Evolutionary conservation across 345 rosid genomes (phyloP).

Genomic region (Iberis pinnata): DNA sequence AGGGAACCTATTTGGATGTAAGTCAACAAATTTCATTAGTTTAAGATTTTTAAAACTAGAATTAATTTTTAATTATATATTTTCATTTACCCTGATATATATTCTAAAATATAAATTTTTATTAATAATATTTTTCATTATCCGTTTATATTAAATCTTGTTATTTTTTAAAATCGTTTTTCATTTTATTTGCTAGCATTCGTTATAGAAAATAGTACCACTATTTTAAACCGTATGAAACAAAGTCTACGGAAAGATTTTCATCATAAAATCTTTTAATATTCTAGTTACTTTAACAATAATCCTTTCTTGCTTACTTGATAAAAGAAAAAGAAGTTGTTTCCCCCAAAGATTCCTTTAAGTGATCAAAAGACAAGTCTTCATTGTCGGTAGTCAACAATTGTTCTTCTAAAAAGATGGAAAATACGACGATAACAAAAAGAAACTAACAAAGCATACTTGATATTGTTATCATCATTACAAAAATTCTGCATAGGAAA

Average conservation of each 20-base stretch:
- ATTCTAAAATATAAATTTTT: too few relatives aligned
- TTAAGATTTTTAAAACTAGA: too few relatives aligned
- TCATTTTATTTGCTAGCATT: too few relatives aligned
- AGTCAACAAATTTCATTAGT: too few relatives aligned
- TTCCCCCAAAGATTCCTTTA: too few relatives aligned
- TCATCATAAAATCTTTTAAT: not conserved
- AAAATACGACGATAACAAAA: not conserved
- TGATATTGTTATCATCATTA: conserved; percentile 15
- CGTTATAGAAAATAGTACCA: not conserved
- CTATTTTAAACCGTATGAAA: not conserved
- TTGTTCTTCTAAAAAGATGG: not conserved
- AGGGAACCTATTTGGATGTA: too few relatives aligned
- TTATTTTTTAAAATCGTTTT: too few relatives aligned
- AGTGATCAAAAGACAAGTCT: conserved; percentile 9
- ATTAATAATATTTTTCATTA: too few relatives aligned
- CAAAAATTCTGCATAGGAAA: conserved; percentile 9
- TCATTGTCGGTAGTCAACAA: conserved; percentile 18
- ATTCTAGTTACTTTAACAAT: not conserved
- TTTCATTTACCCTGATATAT: too few relatives aligned
- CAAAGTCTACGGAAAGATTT: not conserved
- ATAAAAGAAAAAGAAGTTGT: not conserved
- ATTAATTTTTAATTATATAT: too few relatives aligned
- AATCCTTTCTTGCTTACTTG: too few relatives aligned
- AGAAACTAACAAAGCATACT: conserved; percentile 3
- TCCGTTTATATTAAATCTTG: too few relatives aligned